phyloP scores from a whole-genome alignment of 2,329 filamentous ascomycete genomes.

The Microsporum canis region DNA sequence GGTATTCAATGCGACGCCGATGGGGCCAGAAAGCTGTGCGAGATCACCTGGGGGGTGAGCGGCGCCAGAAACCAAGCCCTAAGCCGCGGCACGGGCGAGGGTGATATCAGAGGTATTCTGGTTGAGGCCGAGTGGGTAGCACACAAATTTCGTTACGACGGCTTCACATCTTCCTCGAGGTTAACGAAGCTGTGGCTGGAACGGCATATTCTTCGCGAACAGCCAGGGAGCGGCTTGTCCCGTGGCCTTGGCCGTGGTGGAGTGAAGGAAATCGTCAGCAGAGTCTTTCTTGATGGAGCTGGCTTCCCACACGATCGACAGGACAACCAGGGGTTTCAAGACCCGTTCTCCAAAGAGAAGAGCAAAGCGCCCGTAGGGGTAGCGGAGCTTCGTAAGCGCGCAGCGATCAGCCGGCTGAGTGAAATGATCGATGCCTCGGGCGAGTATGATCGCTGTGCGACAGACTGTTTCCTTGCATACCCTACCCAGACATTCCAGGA shows the following conservation, averaged over 20 bases:
- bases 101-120: constrained; percentile 53
- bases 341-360: constrained; percentile 21
- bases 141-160: constrained; percentile 43
- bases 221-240: constrained; percentile 44
- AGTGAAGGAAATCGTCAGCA: constrained; percentile 53
- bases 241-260: constrained; percentile 52
- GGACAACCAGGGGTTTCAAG: constrained; percentile 28
- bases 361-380: constrained; percentile 40
- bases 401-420: constrained; percentile 46
- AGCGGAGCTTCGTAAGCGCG: constrained; percentile 48
- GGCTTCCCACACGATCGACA: constrained; percentile 43
- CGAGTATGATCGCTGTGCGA: constrained; percentile 51
- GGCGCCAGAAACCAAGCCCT: constrained; percentile 45
- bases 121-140: constrained; percentile 57
- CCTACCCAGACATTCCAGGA: constrained; percentile 85
- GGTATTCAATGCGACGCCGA: constrained; percentile 80
- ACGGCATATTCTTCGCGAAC: constrained; percentile 43
- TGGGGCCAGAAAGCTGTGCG: constrained; percentile 62
- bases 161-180: constrained; percentile 25
- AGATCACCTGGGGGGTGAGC: constrained; percentile 54
- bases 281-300: constrained; percentile 54
- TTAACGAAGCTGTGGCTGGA: constrained; percentile 52
- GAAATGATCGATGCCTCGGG: constrained; percentile 54
- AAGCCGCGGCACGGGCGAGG: constrained; percentile 35
- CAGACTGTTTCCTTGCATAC: constrained; percentile 73